A percentile compares a stretch with the other conserved stretches of the same genome.
Conservation (phyloP, 441 rosid species). For the Eutrema salsugineum region DNA sequence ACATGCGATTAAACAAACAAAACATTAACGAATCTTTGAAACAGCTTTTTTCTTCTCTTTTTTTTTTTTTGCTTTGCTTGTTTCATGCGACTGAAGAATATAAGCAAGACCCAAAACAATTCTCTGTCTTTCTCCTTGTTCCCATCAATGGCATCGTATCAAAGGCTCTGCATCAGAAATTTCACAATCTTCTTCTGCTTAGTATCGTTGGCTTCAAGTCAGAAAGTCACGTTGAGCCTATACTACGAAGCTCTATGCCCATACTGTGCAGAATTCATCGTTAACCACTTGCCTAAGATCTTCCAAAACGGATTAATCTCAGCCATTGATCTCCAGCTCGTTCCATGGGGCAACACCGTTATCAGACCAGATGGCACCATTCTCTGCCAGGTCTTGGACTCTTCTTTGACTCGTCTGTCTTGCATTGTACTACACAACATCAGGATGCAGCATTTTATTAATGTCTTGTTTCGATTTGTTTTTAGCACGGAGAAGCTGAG, state of each 20-base stretch:
- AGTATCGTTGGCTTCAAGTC: slow-evolving; percentile 22
- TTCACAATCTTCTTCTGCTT: slow-evolving; percentile 7
- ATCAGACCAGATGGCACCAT: slow-evolving; percentile 35
- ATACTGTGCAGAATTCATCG: slow-evolving; percentile 64
- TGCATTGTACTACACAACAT: neutral
- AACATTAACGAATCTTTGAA: neutral
- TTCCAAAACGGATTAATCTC: slow-evolving; percentile 50
- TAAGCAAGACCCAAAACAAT: neutral
- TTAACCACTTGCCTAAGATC: slow-evolving; percentile 51
- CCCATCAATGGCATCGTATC: slow-evolving; percentile 23
- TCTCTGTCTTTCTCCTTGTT: neutral
- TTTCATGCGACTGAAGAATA: slow-evolving; percentile 7
- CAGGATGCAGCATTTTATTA: neutral
- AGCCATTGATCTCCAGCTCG: slow-evolving; percentile 52
- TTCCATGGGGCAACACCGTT: slow-evolving; percentile 77
- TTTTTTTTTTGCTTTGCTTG: slow-evolving; percentile 15
- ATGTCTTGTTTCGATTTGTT: neutral
- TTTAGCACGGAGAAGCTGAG: slow-evolving; percentile 68
- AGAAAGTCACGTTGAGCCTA: slow-evolving; percentile 46
- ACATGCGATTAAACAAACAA: neutral
- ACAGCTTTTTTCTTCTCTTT: neutral
- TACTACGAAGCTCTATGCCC: slow-evolving; percentile 81
- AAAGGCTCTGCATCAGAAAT: neutral
- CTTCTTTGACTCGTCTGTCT: neutral
- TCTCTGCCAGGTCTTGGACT: slow-evolving; percentile 55